Conservation (phyloP, 1,284 basidiomycete genomes). For the Stygiomarasmius scandens region DNA sequence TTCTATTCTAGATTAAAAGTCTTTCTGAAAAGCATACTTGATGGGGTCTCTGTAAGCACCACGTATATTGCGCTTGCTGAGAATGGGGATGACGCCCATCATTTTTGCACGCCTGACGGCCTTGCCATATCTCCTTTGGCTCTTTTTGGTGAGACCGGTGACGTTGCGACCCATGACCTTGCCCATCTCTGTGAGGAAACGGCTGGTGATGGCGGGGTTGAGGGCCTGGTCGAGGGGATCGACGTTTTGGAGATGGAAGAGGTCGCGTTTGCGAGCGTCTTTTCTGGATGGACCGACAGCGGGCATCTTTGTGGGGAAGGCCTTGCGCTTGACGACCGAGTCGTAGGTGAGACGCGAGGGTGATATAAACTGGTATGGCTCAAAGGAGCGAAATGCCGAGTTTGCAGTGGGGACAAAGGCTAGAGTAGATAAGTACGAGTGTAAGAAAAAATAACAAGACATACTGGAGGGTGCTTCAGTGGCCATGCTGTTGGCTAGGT, state of each 20-base stretch:
- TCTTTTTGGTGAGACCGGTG: slow-evolving; percentile 81
- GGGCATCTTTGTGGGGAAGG: slow-evolving; percentile 26
- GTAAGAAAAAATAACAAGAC: not conserved
- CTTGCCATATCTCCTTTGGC: slow-evolving; percentile 82
- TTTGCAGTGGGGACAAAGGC: slow-evolving; percentile 7
- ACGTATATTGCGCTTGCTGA: slow-evolving; percentile 44
- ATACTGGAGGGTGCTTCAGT: not conserved
- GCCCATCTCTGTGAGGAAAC: slow-evolving; percentile 83
- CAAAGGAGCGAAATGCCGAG: slow-evolving; percentile 28
- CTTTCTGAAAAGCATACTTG: not conserved
- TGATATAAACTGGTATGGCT: slow-evolving; percentile 40
- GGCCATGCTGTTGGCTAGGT: not conserved
- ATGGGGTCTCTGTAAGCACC: not conserved
- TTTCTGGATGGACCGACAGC: slow-evolving; percentile 54
- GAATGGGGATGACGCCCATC: slow-evolving; percentile 86
- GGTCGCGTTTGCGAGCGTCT: slow-evolving; percentile 59
- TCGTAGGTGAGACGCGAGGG: slow-evolving; percentile 50
- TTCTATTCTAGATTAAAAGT: too few relatives aligned
- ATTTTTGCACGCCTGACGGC: slow-evolving; percentile 90
- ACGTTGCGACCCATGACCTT: slow-evolving; percentile 75
- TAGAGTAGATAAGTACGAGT: not conserved
- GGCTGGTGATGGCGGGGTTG: slow-evolving; percentile 71
- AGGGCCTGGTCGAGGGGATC: slow-evolving; percentile 69
- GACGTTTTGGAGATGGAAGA: slow-evolving; percentile 67
- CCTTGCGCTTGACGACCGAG: slow-evolving; percentile 32